Conservation (phyloP, 140 eudicot genomes). For the Oenanthe javanica region DNA sequence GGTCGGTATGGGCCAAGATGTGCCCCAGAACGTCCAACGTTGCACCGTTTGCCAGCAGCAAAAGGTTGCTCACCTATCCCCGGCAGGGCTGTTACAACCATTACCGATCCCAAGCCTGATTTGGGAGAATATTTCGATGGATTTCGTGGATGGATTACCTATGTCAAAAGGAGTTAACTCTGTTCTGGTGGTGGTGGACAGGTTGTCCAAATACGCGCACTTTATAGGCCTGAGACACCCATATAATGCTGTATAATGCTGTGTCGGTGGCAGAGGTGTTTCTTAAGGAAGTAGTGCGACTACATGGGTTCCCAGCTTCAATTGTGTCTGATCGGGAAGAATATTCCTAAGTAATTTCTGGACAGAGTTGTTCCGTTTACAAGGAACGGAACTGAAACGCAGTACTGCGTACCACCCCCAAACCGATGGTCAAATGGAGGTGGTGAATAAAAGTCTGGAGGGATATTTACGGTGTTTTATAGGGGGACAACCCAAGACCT, state of each 20-base stretch:
- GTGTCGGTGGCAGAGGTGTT: neutral
- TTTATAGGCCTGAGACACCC: constrained; percentile 47
- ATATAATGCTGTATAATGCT: constrained; percentile 22
- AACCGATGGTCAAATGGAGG: neutral
- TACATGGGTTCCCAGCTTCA: neutral
- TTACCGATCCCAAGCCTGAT: too few species aligned
- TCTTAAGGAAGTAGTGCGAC: neutral
- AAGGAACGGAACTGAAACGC: neutral
- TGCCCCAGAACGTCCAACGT: too few species aligned
- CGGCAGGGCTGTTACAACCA: too few species aligned
- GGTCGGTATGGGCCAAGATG: too few species aligned
- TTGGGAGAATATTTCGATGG: too few species aligned
- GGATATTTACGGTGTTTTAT: neutral
- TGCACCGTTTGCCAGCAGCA: too few species aligned
- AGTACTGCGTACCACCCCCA: neutral
- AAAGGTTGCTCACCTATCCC: too few species aligned
- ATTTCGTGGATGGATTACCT: too few species aligned
- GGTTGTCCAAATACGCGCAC: neutral
- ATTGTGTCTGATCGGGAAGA: neutral
- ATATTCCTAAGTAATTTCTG: neutral
- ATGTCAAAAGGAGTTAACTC: too few species aligned
- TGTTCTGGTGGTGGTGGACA: too few species aligned
- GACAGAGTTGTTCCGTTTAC: neutral
- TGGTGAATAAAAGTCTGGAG: neutral
- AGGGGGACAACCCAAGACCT: neutral